Evolutionary conservation across 352 stramenopile genomes (phyloP).

Genomic region (Phytophthora sp.): DNA sequence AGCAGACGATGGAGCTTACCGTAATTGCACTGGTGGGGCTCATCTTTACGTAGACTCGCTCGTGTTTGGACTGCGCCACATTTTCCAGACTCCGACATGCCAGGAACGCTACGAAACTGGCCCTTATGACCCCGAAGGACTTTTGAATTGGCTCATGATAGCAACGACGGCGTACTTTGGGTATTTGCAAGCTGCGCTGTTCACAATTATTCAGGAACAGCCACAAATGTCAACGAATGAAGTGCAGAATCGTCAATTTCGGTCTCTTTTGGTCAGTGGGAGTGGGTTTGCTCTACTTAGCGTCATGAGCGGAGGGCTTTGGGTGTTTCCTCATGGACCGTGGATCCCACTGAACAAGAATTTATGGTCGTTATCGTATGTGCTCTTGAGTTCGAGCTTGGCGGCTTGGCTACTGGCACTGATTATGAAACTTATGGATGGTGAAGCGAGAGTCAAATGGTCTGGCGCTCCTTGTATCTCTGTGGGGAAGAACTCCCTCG

Average conservation of each 20-base stretch:
- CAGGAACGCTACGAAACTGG: constrained; percentile 58
- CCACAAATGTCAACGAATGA: background rate
- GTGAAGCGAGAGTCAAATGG: constrained; percentile 22
- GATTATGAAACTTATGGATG: constrained; percentile 32
- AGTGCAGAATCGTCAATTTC: background rate
- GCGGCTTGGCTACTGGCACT: constrained; percentile 41
- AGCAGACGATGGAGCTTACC: constrained; percentile 46
- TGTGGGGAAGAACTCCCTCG: constrained; percentile 80
- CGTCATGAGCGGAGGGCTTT: constrained; percentile 26
- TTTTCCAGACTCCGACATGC: constrained; percentile 75
- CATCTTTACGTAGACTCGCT: constrained; percentile 73
- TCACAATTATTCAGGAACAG: constrained; percentile 14
- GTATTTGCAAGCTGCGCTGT: constrained; percentile 52
- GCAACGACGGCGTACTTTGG: constrained; percentile 65
- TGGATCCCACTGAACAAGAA: constrained; percentile 89
- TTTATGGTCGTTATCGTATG: constrained; percentile 79
- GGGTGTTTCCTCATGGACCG: constrained; percentile 28
- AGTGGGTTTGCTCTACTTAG: constrained; percentile 8
- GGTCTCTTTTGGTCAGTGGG: constrained; percentile 20
- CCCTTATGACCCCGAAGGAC: constrained; percentile 78
- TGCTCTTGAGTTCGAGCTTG: constrained; percentile 53
- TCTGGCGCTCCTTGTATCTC: constrained; percentile 34
- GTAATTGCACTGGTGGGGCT: constrained; percentile 79
- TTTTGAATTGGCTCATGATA: constrained; percentile 82
- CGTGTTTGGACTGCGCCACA: constrained; percentile 64